These are phyloP conservation scores for Leishmania gerbilli DNA, from an alignment of 208 protist genomes.

Conservation along the genomic window DNA sequence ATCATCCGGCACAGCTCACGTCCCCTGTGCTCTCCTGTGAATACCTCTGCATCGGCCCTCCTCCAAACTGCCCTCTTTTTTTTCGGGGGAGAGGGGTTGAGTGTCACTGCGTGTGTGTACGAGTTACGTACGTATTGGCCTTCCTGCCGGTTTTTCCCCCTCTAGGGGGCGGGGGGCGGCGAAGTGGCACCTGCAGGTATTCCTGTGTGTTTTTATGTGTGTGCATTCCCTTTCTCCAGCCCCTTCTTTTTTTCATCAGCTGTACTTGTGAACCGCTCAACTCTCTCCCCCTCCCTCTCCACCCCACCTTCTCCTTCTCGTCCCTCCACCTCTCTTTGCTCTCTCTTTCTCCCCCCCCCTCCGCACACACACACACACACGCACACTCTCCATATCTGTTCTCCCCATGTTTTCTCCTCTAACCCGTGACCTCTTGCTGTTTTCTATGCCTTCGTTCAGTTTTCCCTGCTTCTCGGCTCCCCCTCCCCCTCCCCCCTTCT, in stretches of 20 bases:
- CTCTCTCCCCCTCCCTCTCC: background rate
- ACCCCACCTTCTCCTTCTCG: background rate
- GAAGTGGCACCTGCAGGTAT: background rate
- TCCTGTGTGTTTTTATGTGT: background rate
- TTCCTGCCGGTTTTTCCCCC: background rate
- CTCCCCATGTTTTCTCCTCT: background rate
- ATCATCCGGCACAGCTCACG: background rate
- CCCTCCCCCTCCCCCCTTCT: background rate
- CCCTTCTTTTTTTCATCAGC: slow-evolving; percentile 18
- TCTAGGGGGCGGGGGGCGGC: background rate
- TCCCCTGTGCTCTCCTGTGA: slow-evolving; percentile 9
- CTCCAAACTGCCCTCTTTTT: background rate
- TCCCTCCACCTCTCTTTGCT: background rate
- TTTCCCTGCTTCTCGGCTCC: background rate
- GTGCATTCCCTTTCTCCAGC: background rate
- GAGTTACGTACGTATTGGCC: background rate
- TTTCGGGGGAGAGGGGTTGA: background rate
- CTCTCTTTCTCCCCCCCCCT: background rate
- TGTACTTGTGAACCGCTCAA: background rate
- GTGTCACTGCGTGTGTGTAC: background rate
- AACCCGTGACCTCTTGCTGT: background rate
- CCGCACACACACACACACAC: too few relatives aligned
- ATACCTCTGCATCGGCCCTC: slow-evolving; percentile 1
- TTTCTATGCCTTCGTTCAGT: background rate
- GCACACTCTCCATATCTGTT: background rate